Conservation (phyloP, 2,329 filamentous ascomycete genomes). For the Talaromyces sp. region DNA sequence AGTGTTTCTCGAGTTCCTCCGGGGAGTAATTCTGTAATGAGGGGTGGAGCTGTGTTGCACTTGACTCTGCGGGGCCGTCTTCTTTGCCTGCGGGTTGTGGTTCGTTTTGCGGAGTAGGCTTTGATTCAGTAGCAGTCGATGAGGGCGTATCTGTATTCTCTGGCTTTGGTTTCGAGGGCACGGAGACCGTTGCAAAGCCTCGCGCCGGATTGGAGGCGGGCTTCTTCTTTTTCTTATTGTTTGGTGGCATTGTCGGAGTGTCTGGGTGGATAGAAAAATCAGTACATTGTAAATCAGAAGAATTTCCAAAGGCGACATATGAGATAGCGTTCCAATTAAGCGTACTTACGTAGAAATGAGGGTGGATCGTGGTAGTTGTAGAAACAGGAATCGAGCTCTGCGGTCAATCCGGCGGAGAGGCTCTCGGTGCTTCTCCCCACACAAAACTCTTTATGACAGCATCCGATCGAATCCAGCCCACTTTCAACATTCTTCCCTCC, state of each 20-base stretch:
- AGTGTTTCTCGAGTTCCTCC: constrained; percentile 85
- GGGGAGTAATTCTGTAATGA: constrained; percentile 66
- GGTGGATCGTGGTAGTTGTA: constrained; percentile 14
- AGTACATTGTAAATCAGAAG: not conserved
- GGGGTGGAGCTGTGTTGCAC: constrained; percentile 22
- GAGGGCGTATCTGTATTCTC: constrained; percentile 37
- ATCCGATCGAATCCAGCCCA: constrained; percentile 33
- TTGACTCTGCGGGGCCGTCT: constrained; percentile 16
- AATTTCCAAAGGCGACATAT: not conserved
- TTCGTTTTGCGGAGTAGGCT: constrained; percentile 36
- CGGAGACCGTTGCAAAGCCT: constrained; percentile 90
- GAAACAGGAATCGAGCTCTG: constrained; percentile 18
- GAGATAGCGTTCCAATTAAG: not conserved
- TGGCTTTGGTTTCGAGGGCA: constrained; percentile 77
- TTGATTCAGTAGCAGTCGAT: constrained; percentile 31
- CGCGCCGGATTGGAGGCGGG: constrained; percentile 80
- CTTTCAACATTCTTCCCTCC: constrained; percentile 22
- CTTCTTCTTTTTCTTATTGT: constrained; percentile 92
- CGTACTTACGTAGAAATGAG: not conserved
- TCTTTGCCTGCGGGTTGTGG: constrained; percentile 25
- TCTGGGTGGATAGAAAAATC: constrained; percentile 1
- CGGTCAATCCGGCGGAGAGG: constrained; percentile 27
- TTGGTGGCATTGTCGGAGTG: constrained; percentile 61
- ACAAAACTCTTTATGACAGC: constrained; percentile 47
- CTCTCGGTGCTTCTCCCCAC: constrained; percentile 27